Conservation (phyloP, 495 filamentous ascomycete genomes). For the Penicillium waksmanii region DNA sequence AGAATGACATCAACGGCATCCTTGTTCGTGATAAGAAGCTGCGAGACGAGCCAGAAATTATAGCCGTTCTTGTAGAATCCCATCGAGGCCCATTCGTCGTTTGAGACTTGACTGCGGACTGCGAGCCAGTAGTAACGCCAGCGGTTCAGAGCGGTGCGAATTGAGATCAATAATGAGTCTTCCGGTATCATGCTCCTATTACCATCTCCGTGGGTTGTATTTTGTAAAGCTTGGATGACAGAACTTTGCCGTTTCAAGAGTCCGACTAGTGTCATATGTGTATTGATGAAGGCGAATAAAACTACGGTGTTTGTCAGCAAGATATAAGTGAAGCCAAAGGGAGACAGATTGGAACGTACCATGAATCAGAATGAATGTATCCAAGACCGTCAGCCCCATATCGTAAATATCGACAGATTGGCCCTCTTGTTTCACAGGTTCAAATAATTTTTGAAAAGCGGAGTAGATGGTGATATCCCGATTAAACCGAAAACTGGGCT, state of each 20-base stretch:
- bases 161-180: constrained; percentile 35
- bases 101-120: constrained; percentile 36
- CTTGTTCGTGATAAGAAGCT: constrained; percentile 51
- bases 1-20: constrained; percentile 51
- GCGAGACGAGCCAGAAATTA: constrained; percentile 52
- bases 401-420: constrained; percentile 9
- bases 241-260: constrained; percentile 28
- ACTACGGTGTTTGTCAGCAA: constrained; percentile 30
- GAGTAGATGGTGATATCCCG: constrained; percentile 36
- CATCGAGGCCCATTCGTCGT: constrained; percentile 47
- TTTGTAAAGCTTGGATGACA: constrained; percentile 11
- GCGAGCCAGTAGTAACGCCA: constrained; percentile 47
- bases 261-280: constrained; percentile 47
- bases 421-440: constrained; percentile 19
- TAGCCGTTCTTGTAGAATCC: constrained; percentile 52
- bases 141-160: constrained; percentile 39
- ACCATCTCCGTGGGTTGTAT: not conserved
- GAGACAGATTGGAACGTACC: constrained; percentile 27
- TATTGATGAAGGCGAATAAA: constrained; percentile 49
- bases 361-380: constrained; percentile 52
- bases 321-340: not conserved
- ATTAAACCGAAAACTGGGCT: constrained; percentile 40
- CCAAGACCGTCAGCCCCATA: constrained; percentile 36
- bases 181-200: constrained; percentile 33
- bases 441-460: constrained; percentile 43